Evolutionary conservation across 306 rosid genomes (phyloP), one percentile per base, ranked within the genome.

Genomic region (Sesbania bispinosa): DNA sequence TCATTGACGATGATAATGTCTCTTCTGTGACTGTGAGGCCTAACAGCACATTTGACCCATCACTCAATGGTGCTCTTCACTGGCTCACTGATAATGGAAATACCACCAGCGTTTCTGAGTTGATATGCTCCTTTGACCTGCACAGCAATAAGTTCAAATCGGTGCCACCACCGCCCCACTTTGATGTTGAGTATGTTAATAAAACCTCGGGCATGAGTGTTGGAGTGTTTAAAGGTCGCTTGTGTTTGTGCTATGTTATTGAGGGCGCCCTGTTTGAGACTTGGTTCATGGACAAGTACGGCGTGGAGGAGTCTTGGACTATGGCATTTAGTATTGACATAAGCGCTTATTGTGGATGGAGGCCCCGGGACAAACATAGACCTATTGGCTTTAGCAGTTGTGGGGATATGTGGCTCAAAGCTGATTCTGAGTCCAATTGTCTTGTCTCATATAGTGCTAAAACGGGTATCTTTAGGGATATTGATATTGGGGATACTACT

Each of bases 381-480:
- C 81, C 81, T 7, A 77, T 70, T 32, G 81, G 77, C 4, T 77
- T 77, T 4, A 69, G 53, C n/a, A 61, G 16, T 21, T n/a, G 10
- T 41, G 81, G 81, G 23, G 81, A 69, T 11, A 77, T 77, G 81
- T 77, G 77, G 77, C 67, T 77, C n/a, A 62, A 18, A 10, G 75
- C 50, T 52, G 81, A 69, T 21, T 73, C 62, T 47, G 62, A 29
- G 11, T 59, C 59, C 1, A 11, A 45, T 2, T 61, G 20, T 61
- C 48, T 77, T 0, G 72, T 77, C 41, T 77, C 81, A 2, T 77
- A 60, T 32, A 32, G 30, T 13, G 33, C 81, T 27, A 7, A 77
- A 51, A 77, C 39, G 0, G 72, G 71, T 20, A 15, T 47, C 0
- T 77, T 77, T 23, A 61, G 41, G 14, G 11, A 50, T 4, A 39